These are phyloP conservation scores for Diaporthe helianthi DNA, from an alignment of 2,329 filamentous ascomycete species.

Conservation along the genomic window DNA sequence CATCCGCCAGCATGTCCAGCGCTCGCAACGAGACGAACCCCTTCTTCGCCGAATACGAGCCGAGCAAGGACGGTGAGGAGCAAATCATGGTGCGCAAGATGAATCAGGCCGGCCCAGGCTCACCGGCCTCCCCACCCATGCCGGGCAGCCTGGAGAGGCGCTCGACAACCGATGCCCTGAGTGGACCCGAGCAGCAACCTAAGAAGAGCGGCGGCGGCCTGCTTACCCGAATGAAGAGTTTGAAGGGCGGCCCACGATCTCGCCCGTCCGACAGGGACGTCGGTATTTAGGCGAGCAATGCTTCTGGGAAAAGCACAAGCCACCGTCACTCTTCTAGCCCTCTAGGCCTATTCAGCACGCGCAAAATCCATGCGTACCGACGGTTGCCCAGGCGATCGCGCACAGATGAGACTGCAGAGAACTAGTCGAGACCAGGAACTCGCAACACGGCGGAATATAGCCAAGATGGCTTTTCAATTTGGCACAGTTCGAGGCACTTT, in stretches of 20 bases:
- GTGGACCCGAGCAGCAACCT: constrained; percentile 49
- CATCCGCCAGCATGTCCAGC: constrained; percentile 42
- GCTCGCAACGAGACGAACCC: constrained; percentile 68
- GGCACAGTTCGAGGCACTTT: neutral
- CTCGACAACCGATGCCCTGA: constrained; percentile 63
- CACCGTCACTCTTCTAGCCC: constrained; percentile 4
- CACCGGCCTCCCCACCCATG: constrained; percentile 62
- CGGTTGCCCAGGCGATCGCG: neutral
- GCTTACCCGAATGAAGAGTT: constrained; percentile 79
- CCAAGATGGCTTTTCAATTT: neutral
- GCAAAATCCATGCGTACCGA: neutral
- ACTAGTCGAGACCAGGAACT: neutral
- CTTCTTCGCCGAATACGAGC: constrained; percentile 82
- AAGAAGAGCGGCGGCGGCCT: constrained; percentile 69
- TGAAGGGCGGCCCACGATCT: constrained; percentile 68
- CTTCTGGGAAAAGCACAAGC: neutral
- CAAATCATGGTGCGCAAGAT: constrained; percentile 54
- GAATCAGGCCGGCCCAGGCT: constrained; percentile 46
- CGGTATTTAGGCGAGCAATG: constrained; percentile 18
- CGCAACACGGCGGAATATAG: neutral
- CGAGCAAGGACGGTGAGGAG: constrained; percentile 61
- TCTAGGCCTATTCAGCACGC: neutral
- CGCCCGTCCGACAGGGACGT: constrained; percentile 30
- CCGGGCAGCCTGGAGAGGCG: constrained; percentile 71
- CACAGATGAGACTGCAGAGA: constrained; percentile 4